Conservation (phyloP, 2,329 filamentous ascomycete species). For the Phialophora tarda region DNA sequence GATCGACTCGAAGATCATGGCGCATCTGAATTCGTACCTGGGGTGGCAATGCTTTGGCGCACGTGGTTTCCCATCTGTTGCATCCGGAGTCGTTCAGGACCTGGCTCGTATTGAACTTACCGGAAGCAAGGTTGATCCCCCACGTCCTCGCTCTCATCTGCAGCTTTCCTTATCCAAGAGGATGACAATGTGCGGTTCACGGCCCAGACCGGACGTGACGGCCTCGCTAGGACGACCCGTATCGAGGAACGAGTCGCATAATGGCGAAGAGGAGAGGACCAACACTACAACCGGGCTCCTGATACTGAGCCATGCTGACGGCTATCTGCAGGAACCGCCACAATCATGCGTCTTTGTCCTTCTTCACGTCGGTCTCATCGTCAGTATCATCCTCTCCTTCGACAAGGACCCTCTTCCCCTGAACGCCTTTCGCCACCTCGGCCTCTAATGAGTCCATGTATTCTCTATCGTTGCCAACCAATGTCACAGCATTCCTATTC, state of each 20-base stretch:
- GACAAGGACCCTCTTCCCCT: slow-evolving; percentile 70
- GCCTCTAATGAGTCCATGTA: slow-evolving; percentile 78
- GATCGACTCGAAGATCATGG: background rate
- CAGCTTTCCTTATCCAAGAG: background rate
- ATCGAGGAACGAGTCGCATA: background rate
- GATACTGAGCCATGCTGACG: background rate
- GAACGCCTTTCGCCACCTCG: slow-evolving; percentile 77
- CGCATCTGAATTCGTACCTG: slow-evolving; percentile 1
- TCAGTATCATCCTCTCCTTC: slow-evolving; percentile 73
- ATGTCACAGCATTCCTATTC: slow-evolving; percentile 83
- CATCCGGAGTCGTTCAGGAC: background rate
- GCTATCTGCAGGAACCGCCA: background rate
- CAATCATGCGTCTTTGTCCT: slow-evolving; percentile 34
- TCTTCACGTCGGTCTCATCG: slow-evolving; percentile 39
- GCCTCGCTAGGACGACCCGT: background rate
- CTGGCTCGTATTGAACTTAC: background rate
- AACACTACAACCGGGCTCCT: background rate
- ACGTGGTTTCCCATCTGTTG: slow-evolving; percentile 18
- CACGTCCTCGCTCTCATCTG: background rate
- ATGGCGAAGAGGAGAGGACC: background rate
- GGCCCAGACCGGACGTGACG: background rate
- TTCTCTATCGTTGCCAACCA: slow-evolving; percentile 76
- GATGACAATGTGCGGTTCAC: background rate
- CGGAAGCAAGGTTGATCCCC: slow-evolving; percentile 3
- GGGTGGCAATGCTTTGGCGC: background rate